Base-by-base conservation (phyloP, 768 basidiomycete species). In the Megacollybia marginata region DNA sequence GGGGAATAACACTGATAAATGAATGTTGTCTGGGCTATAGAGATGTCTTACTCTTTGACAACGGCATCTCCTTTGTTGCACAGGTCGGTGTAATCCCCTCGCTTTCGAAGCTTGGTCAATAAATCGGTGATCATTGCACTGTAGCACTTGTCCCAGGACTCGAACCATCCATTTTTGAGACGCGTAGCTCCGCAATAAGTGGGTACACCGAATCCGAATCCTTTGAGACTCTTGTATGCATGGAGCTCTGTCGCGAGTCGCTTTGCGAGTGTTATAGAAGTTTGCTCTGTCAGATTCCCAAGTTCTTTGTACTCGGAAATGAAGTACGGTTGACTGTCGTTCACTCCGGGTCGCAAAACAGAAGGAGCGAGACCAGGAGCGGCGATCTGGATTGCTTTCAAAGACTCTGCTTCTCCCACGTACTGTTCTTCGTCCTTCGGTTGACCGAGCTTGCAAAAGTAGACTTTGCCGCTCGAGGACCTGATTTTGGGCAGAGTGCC, bases 151-250 rank as follows among this genome's bases (percentile, higher is more conserved):
- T 82, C 79, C 88, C 88, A 91, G 1, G 70, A 79, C 16, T 76
- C 66, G 57, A 74, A 82, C 84, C 85, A 87, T 5, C 86, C 87
- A 55, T 88, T 88, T 38, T 73, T 69, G 50, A 85, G 70, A 44
- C 78, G 74, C 1, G 88, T 90, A 4, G 71, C 71, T 6, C 88
- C 88, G 53, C 88, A 91, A 58, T 79, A 89, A 5, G 88, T 90
- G 1, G 88, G 85, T 15, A 86, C 73, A 5, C 67, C 65, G 59
- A 89, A 90, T 3, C 88, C 88, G 60, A 80, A 88, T 0, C 79
- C 80, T 2, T 73, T 63, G 5, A 65, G 54, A 50, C 80, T 81
- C 54, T 75, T 67, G 57, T 75, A 69, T 6, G 57, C 57, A 50
- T 91, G 88, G 49, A 91, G 62, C 58, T 89, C 85, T 2, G 66